Percentiles rank a stretch among this genome's conserved stretches.
phyloP scores from a whole-genome alignment of 2,329 filamentous ascomycete species.

The Sporothrix humicola region DNA sequence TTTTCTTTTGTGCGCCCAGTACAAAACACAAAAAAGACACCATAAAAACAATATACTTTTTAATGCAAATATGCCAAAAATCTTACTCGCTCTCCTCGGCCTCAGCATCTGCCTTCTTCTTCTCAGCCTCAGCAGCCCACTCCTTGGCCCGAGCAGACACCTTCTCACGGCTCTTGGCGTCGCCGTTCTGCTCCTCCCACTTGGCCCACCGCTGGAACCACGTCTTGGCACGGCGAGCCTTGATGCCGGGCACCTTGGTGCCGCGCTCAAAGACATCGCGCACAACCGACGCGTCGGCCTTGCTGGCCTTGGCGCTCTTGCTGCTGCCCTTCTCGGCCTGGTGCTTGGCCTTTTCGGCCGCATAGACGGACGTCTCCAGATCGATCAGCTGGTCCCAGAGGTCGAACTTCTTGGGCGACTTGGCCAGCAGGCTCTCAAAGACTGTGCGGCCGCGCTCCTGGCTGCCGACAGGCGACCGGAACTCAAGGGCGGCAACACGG shows the following conservation, averaged over 20 bases:
- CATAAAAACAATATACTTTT: background rate
- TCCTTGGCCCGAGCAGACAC: conserved; percentile 73
- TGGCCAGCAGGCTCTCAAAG: conserved; percentile 84
- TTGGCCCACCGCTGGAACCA: conserved; percentile 92
- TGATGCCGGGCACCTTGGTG: conserved; percentile 70
- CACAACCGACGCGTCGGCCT: conserved; percentile 60
- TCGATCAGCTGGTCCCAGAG: conserved; percentile 93
- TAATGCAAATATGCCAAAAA: background rate
- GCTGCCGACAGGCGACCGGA: conserved; percentile 80
- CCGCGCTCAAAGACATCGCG: conserved; percentile 84
- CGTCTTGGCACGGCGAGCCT: conserved; percentile 79
- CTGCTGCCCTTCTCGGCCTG: conserved; percentile 5
- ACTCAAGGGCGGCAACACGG: conserved; percentile 91
- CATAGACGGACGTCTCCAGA: conserved; percentile 72
- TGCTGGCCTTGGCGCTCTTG: conserved; percentile 53
- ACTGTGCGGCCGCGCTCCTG: conserved; percentile 91
- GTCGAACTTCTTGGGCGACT: conserved; percentile 87
- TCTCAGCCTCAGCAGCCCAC: conserved; percentile 64
- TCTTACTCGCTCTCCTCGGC: conserved; percentile 39
- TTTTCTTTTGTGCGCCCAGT: background rate
- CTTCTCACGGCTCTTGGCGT: conserved; percentile 70
- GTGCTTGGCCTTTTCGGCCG: conserved; percentile 53
- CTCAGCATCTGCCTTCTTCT: conserved; percentile 45
- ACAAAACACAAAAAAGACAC: background rate
- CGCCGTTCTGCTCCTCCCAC: conserved; percentile 80